A percentile compares a stretch with the other conserved stretches of the same genome.
These are phyloP conservation scores for Cnidoscolus chayamansa DNA, from an alignment of 441 rosid species.

Conservation along the genomic window DNA sequence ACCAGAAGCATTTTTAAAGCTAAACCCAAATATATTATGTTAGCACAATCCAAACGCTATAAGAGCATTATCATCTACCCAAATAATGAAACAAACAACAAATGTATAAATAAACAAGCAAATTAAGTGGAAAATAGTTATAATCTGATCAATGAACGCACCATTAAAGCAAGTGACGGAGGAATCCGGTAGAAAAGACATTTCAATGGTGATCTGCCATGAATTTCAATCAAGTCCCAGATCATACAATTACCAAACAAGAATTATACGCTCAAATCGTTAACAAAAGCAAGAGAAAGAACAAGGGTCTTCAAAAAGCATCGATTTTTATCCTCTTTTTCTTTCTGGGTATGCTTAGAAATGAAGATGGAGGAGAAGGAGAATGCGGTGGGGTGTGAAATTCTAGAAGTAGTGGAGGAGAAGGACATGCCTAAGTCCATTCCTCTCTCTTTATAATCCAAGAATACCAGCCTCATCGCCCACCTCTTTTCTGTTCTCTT, in stretches of 20 bases:
- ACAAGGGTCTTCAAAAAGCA: background rate
- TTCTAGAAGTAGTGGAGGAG: constrained; percentile 16
- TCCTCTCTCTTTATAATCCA: constrained; percentile 31
- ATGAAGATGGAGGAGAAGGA: constrained; percentile 11
- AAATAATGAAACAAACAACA: background rate
- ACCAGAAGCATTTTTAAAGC: constrained; percentile 24
- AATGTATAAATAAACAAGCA: background rate
- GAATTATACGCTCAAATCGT: constrained; percentile 6
- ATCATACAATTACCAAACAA: background rate
- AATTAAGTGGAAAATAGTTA: background rate
- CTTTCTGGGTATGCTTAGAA: constrained; percentile 15
- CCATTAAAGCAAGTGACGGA: constrained; percentile 36
- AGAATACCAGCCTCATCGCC: constrained; percentile 19
- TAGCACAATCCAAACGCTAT: constrained; percentile 14
- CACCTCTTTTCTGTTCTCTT: constrained; percentile 7
- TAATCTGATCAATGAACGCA: constrained; percentile 36
- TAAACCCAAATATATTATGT: background rate
- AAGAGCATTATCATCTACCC: constrained; percentile 17
- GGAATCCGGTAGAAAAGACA: constrained; percentile 31
- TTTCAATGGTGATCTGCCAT: constrained; percentile 36
- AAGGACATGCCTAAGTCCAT: constrained; percentile 11
- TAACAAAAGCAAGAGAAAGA: background rate
- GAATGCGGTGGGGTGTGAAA: background rate
- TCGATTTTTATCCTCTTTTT: background rate
- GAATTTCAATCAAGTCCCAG: constrained; percentile 17